Percentiles rank a stretch among this genome's conserved stretches.
phyloP scores from a whole-genome alignment of 2,329 filamentous ascomycete species.

The Tolypocladium guangdongense region DNA sequence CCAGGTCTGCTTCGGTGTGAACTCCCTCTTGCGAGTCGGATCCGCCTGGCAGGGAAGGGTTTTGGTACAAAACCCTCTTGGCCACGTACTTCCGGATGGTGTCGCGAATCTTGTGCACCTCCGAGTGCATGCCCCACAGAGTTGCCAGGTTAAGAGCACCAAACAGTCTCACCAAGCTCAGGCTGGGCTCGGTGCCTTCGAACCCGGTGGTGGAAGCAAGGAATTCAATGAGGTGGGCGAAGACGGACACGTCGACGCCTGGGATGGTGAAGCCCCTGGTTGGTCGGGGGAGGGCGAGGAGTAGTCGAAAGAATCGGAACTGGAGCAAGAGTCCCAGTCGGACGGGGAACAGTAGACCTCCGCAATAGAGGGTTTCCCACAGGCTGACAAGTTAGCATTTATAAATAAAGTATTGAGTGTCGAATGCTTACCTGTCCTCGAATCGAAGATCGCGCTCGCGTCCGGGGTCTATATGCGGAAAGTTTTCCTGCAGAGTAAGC shows the following conservation, averaged over 20 bases:
- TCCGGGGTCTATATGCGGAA: too few species aligned
- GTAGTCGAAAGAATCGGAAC: background rate
- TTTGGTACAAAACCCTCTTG: too few species aligned
- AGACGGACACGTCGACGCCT: background rate
- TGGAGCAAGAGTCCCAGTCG: too few species aligned
- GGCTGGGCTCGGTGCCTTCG: background rate
- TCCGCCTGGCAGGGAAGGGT: too few species aligned
- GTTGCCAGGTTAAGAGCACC: background rate
- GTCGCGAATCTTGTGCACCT: slow-evolving; percentile 9
- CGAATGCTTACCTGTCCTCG: too few species aligned
- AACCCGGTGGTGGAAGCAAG: background rate
- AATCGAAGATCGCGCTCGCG: too few species aligned
- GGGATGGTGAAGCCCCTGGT: background rate
- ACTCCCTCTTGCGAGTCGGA: too few species aligned
- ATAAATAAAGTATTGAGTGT: too few species aligned
- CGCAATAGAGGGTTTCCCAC: too few species aligned
- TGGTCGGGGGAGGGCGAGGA: background rate
- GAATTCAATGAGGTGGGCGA: background rate
- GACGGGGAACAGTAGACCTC: too few species aligned
- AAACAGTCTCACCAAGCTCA: background rate
- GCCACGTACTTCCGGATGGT: background rate
- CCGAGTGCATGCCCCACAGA: background rate
- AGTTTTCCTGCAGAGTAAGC: too few species aligned
- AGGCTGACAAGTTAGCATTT: too few species aligned
- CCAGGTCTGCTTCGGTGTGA: background rate